A percentile compares a stretch with the other conserved stretches of the same genome.
Evolutionary conservation across 1,284 basidiomycete species (phyloP).

Genomic region (Tremellales sp.): DNA sequence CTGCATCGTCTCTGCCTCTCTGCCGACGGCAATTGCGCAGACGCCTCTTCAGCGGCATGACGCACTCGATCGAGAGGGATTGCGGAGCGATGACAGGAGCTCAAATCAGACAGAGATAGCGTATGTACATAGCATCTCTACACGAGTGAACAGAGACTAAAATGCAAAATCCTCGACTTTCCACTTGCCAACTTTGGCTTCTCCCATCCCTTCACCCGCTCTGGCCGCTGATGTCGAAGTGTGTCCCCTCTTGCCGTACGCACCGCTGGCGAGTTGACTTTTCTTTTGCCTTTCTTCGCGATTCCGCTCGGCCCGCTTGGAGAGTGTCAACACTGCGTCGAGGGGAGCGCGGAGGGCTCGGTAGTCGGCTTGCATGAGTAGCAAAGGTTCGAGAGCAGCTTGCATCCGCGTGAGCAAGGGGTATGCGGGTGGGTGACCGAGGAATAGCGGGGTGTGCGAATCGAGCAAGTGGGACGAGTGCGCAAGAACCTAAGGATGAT

Average conservation of each 20-base stretch:
- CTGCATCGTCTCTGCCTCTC: no score
- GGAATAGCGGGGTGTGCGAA: constrained; percentile 42
- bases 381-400: constrained; percentile 29
- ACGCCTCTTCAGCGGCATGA: no score
- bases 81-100: no score
- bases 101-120: no score
- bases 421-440: constrained; percentile 31
- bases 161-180: constrained; percentile 44
- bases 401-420: constrained; percentile 28
- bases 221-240: constrained; percentile 1
- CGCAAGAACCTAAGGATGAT: constrained; percentile 22
- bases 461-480: constrained; percentile 44
- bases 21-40: no score
- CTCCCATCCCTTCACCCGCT: constrained; percentile 15
- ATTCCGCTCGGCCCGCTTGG: constrained; percentile 29
- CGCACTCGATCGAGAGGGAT: no score
- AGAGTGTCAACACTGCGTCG: constrained; percentile 39
- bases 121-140: no score
- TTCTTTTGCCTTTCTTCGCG: constrained; percentile 19
- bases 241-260: not conserved
- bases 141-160: constrained; percentile 8
- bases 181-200: constrained; percentile 43
- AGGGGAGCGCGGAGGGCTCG: constrained; percentile 38
- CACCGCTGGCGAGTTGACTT: not conserved
- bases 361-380: constrained; percentile 39